A percentile compares a stretch with the other conserved stretches of the same genome.
Evolutionary conservation across 2,329 filamentous ascomycete species (phyloP).

Genomic region (Alternaria metachromatica): DNA sequence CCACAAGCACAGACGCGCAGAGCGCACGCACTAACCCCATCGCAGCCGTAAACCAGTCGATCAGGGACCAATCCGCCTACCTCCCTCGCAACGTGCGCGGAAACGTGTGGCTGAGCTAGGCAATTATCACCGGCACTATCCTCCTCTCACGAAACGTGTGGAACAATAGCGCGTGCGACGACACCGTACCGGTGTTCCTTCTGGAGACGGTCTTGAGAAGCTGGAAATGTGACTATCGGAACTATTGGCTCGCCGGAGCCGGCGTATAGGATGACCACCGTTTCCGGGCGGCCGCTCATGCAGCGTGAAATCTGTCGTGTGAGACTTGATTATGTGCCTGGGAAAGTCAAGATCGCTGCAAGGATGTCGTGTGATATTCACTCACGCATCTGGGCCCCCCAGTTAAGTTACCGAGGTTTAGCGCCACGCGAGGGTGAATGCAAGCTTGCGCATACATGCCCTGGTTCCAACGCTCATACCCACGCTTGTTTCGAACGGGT

Average conservation of each 20-base stretch:
- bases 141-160: not conserved
- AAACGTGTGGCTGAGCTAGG: not conserved
- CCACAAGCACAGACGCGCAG: not conserved
- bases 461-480: not conserved
- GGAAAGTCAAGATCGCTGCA: constrained; percentile 7
- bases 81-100: not conserved
- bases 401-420: constrained; percentile 2
- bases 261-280: not conserved
- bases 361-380: constrained; percentile 1
- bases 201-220: not conserved
- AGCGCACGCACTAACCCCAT: not conserved
- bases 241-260: not conserved
- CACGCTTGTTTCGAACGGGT: not conserved
- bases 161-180: not conserved
- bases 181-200: not conserved
- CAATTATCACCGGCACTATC: not conserved
- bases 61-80: not conserved
- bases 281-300: not conserved
- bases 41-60: not conserved
- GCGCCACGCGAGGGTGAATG: not conserved
- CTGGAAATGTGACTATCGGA: not conserved
- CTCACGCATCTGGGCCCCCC: constrained; percentile 1
- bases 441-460: not conserved
- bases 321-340: constrained; percentile 6
- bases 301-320: not conserved